Conservation (phyloP, 768 basidiomycete species). For the Rhodotorula toruloides region DNA sequence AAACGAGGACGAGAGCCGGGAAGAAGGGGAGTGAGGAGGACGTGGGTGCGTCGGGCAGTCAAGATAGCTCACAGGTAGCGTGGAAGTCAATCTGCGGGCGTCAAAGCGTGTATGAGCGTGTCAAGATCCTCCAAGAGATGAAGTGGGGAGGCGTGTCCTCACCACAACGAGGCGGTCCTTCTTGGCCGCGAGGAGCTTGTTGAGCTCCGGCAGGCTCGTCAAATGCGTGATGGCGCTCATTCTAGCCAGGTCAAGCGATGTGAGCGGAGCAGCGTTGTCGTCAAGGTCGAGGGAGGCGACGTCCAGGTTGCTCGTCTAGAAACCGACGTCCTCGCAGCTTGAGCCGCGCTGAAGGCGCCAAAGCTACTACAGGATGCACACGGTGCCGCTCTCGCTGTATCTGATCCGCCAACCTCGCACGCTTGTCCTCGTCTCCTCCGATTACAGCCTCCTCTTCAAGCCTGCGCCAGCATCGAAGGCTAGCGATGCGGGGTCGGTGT, state of each 20-base stretch:
- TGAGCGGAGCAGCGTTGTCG: slow-evolving; percentile 20
- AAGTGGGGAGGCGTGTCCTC: background rate
- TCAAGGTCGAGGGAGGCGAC: no score
- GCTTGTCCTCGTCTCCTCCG: slow-evolving; percentile 14
- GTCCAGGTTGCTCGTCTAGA: no score
- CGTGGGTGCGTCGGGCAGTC: no score
- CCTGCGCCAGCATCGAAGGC: background rate
- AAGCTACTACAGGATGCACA: no score
- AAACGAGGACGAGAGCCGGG: no score
- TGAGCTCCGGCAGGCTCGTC: slow-evolving; percentile 7
- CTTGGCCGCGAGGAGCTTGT: slow-evolving; percentile 22
- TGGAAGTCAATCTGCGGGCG: slow-evolving; percentile 30
- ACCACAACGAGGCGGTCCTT: slow-evolving; percentile 22
- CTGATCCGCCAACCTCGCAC: slow-evolving; percentile 22
- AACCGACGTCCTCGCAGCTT: no score
- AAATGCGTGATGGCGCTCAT: slow-evolving; percentile 37
- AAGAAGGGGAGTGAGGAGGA: background rate
- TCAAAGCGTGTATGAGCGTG: background rate
- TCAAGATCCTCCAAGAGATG: background rate
- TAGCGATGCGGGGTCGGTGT: background rate
- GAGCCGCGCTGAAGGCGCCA: no score
- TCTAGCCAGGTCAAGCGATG: background rate
- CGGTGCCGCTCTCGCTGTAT: background rate
- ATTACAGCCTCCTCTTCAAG: slow-evolving; percentile 24
- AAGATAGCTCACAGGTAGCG: slow-evolving; percentile 21